Conservation (phyloP, 2,329 filamentous ascomycete genomes). For the Phialocephala subalpina region DNA sequence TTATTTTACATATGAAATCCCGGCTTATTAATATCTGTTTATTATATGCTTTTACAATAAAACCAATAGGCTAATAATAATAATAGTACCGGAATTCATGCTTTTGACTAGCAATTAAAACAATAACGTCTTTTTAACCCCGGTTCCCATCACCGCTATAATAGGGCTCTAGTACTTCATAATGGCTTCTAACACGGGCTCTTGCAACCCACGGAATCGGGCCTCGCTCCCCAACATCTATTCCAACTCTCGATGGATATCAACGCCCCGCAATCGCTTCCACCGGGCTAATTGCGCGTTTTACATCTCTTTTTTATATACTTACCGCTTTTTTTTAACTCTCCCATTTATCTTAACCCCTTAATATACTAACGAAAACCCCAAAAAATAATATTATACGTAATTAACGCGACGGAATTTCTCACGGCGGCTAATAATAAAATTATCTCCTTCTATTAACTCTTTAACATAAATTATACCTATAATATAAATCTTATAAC, state of each 20-base stretch:
- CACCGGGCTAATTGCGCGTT: conserved; percentile 16
- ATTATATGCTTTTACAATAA: conserved; percentile 19
- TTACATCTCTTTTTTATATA: conserved; percentile 22
- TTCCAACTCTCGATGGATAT: conserved; percentile 20
- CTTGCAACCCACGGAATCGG: conserved; percentile 22
- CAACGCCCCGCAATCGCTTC: conserved; percentile 21
- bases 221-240: conserved; percentile 18
- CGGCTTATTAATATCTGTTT: conserved; percentile 12
- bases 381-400: conserved; percentile 22
- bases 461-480: conserved; percentile 17
- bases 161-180: conserved; percentile 25
- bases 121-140: conserved; percentile 19
- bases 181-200: conserved; percentile 22
- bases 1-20: conserved; percentile 1
- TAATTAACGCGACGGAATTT: conserved; percentile 19
- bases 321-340: conserved; percentile 21
- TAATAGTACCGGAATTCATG: conserved; percentile 10
- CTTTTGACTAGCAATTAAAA: conserved; percentile 16
- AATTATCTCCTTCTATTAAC: conserved; percentile 28
- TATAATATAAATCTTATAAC: neutral
- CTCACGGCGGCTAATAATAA: conserved; percentile 20
- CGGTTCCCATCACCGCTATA: conserved; percentile 17
- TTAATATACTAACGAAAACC: conserved; percentile 19
- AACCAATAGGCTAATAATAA: conserved; percentile 19
- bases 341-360: conserved; percentile 19